Conservation (phyloP, 2,329 filamentous ascomycete genomes). For the Diplodia scrobiculata region DNA sequence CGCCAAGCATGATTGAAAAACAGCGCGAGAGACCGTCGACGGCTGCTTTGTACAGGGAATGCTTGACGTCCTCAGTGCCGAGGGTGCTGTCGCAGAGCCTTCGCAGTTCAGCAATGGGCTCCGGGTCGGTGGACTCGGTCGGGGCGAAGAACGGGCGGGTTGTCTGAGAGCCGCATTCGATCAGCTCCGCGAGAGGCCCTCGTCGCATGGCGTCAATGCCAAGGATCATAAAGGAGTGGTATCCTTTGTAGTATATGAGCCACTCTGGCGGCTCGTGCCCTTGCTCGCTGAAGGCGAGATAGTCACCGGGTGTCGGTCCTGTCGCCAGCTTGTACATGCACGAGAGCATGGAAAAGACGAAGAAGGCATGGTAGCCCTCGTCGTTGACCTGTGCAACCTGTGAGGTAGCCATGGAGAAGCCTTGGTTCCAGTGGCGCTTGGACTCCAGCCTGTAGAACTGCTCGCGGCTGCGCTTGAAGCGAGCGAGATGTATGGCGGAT, state of each 20-base stretch:
- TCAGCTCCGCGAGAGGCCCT: constrained; percentile 5
- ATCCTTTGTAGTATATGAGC: constrained; percentile 3
- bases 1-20: not conserved
- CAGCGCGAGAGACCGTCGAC: not conserved
- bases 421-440: not conserved
- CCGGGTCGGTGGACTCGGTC: not conserved
- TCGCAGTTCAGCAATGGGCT: not conserved
- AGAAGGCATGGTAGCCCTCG: constrained; percentile 10
- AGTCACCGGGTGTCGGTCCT: constrained; percentile 32
- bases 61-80: not conserved
- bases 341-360: constrained; percentile 6
- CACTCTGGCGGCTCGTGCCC: not conserved
- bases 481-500: constrained; percentile 1
- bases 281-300: not conserved
- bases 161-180: not conserved
- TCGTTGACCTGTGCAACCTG: not conserved
- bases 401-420: not conserved
- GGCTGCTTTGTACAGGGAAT: not conserved
- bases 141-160: not conserved
- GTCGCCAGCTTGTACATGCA: constrained; percentile 14
- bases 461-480: constrained; percentile 8
- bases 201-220: not conserved
- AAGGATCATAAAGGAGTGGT: not conserved
- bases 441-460: not conserved
- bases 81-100: not conserved